Evolutionary conservation across 2,329 filamentous ascomycete genomes (phyloP), one percentile per base, ranked within the genome.

Genomic region (Xylaria sp.): DNA sequence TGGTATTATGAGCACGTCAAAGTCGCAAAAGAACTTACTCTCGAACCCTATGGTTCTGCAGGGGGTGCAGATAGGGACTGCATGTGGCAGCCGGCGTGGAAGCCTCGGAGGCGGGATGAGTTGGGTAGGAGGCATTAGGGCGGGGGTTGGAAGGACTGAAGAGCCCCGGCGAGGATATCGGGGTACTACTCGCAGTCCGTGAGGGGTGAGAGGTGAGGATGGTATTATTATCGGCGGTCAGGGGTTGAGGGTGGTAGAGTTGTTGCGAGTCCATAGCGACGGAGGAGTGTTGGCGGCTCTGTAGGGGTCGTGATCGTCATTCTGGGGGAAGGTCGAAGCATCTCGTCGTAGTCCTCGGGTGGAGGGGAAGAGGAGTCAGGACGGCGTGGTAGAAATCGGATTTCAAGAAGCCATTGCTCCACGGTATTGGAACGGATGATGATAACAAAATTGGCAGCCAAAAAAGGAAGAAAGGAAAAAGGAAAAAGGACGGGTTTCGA

Each of bases 1-100:
- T 13, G 13, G 18, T 19, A 22, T 22, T 52, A 54, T 52, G 39
- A 38, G 34, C 38, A 19, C 18, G 44, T 43, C 50, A 48, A 21
- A 26, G 63, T 29, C 41, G 39, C 19, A 41, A n/a, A 8, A 17
- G 24, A 20, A 82, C 86, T 80, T 79, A 90, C 87, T 92, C 89
- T 82, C 88, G 81, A 46, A 91, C 89, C 71, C 81, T 86, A 70
- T 89, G 87, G 56, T 83, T 83, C 70, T 91, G 88, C 51, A 89
- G 73, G 29, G 88, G 87, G 65, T 91, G 88, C 50, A 90, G 72
- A 65, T 83, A 87, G 1, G 87, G 86, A 63, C 83, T 87, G 52
- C 77, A 76, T 39, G 75, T 65, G 21, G 74, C 75, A 39, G 74
- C 76, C 37, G 83, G 81, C 4, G 82, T 81, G 21, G 79, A 78